Base-by-base conservation (phyloP, 2,329 filamentous ascomycete species). In the Trichoderma harzianum region DNA sequence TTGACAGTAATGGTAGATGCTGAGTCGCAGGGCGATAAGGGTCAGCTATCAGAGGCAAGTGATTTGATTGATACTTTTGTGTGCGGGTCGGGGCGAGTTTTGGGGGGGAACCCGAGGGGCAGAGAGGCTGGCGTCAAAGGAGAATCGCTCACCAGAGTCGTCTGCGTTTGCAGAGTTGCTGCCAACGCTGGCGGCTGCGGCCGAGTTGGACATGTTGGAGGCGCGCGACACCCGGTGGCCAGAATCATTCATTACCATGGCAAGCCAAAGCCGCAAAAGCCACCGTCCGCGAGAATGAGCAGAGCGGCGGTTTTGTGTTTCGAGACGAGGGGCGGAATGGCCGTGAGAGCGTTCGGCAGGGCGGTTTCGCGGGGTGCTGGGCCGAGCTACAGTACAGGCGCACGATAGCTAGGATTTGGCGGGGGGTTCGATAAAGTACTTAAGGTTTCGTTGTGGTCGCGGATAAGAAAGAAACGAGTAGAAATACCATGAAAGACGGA, bases 1-100 rank as follows among this genome's bases (percentile, higher is more conserved):
- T 86, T 87, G 74, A 87, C 85, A 63, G 85, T 86, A 66, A 87
- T 86, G 47, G 85, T 84, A 30, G 85, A 84, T 70, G 83, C 86
- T 85, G 76, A 26, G 73, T 32, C 26, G 69, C n/a, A 70, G 47
- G 8, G 36, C 72, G 60, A 60, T 39, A 21, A 75, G 73, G 70
- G 79, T 81, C 76, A 81, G 79, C 75, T 39, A 76, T 71, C 61
- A 30, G 32, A 61, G 53, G 64, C 26, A 43, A 30, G 75, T 72
- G 60, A 36, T 36, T 36, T 36, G 34, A 36, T 36, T 36, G 34
- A 66, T 16, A 24, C 32, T 21, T 39, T 67, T 57, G 30, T 24
- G 64, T 55, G 73, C 74, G 73, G 73, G 69, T 47, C 63, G 73
- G 28, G 53, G 71, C 32, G n/a, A 12, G 74, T 74, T 69, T 28